These are phyloP conservation scores for Dipteronia dyeriana DNA, from an alignment of 345 rosid genomes.

Conservation along the genomic window DNA sequence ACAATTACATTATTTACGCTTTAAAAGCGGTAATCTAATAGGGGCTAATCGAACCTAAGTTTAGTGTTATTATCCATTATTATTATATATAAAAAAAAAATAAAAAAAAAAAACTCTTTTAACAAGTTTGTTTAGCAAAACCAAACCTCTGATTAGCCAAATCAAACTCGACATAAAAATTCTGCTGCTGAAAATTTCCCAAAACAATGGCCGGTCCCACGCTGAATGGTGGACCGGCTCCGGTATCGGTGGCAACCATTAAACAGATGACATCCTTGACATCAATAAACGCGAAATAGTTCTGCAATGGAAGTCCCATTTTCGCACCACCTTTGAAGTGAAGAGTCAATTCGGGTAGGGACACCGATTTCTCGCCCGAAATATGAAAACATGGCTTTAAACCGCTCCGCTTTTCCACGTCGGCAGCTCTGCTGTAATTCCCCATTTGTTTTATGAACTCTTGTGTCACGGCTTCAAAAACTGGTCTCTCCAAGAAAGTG, in stretches of 20 bases:
- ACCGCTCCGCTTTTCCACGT: constrained; percentile 49
- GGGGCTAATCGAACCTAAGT: background rate
- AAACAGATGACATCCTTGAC: constrained; percentile 39
- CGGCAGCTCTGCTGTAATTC: constrained; percentile 45
- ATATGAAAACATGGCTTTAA: constrained; percentile 69
- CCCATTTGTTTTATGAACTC: constrained; percentile 67
- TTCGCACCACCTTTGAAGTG: constrained; percentile 84
- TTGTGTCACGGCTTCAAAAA: constrained; percentile 49
- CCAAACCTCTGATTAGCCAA: constrained; percentile 72
- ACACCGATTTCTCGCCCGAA: constrained; percentile 39
- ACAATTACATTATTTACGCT: background rate
- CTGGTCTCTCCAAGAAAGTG: constrained; percentile 73
- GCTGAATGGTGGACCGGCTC: constrained; percentile 15
- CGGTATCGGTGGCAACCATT: constrained; percentile 44
- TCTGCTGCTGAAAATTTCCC: constrained; percentile 86
- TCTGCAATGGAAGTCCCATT: constrained; percentile 61
- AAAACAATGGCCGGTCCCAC: constrained; percentile 79
- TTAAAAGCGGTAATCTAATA: background rate
- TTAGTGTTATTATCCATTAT: too few species aligned
- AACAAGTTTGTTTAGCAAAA: constrained; percentile 55
- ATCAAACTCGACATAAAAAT: constrained; percentile 75
- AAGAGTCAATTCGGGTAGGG: constrained; percentile 52
- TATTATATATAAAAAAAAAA: too few species aligned
- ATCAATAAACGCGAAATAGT: constrained; percentile 52
- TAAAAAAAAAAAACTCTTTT: constrained; percentile 21